Evolutionary conservation across 495 filamentous ascomycete genomes (phyloP).

Genomic region (Aspergillus hancockii): DNA sequence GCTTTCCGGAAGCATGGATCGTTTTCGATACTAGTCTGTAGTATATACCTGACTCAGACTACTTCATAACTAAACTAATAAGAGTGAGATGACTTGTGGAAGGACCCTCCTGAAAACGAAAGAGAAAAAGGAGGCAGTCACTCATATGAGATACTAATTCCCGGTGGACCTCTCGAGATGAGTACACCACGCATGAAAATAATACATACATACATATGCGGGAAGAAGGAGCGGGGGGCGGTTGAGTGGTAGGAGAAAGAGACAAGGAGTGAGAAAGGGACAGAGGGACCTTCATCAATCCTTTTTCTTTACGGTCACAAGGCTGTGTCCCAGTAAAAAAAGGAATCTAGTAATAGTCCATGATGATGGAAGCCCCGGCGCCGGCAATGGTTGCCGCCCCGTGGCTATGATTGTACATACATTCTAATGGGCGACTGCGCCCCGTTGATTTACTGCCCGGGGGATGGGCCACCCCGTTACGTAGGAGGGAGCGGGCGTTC

Average conservation of each 20-base stretch:
- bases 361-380: too few relatives aligned
- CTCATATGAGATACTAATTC: not conserved
- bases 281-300: too few relatives aligned
- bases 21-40: not conserved
- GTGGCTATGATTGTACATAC: not conserved
- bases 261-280: too few relatives aligned
- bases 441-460: not conserved
- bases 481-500: not conserved
- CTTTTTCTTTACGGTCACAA: not conserved
- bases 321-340: not conserved
- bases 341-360: too few relatives aligned
- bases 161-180: not conserved
- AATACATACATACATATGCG: not conserved
- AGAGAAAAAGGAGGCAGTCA: not conserved
- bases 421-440: not conserved
- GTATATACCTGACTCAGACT: constrained; percentile 1
- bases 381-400: too few relatives aligned
- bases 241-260: too few relatives aligned
- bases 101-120: not conserved
- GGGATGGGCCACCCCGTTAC: not conserved
- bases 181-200: constrained; percentile 4
- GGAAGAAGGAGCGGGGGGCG: too few relatives aligned
- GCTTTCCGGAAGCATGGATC: not conserved
- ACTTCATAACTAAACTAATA: not conserved
- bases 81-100: not conserved